Percentiles rank a stretch among this genome's conserved stretches.
These are phyloP conservation scores for Pleurotus tuoliensis DNA, from an alignment of 768 basidiomycete genomes.

Conservation along the genomic window DNA sequence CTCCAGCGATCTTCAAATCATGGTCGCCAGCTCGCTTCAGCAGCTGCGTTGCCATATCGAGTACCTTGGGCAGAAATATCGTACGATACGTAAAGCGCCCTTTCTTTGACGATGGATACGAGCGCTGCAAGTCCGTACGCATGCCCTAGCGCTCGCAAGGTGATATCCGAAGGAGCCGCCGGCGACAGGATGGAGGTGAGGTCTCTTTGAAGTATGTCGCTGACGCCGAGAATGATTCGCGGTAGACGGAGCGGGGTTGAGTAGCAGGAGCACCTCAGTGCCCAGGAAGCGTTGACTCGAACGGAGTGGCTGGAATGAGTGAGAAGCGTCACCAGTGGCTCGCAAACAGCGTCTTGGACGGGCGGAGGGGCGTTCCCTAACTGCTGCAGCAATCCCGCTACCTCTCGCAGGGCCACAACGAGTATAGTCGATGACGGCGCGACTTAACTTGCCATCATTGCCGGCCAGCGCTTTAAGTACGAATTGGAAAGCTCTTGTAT, in stretches of 20 bases:
- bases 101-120: slow-evolving; percentile 78
- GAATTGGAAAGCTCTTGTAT: slow-evolving; percentile 80
- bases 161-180: slow-evolving; percentile 65
- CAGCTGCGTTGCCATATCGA: slow-evolving; percentile 87
- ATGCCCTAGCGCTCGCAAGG: slow-evolving; percentile 74
- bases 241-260: slow-evolving; percentile 85
- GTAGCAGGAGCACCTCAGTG: slow-evolving; percentile 86
- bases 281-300: slow-evolving; percentile 84
- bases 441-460: slow-evolving; percentile 82
- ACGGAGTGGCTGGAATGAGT: slow-evolving; percentile 85
- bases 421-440: slow-evolving; percentile 67
- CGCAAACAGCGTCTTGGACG: slow-evolving; percentile 85
- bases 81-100: slow-evolving; percentile 92
- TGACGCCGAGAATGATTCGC: slow-evolving; percentile 69
- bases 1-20: too few relatives aligned
- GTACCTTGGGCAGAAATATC: slow-evolving; percentile 84
- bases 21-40: slow-evolving; percentile 91
- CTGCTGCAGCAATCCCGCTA: slow-evolving; percentile 81
- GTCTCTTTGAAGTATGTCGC: slow-evolving; percentile 83
- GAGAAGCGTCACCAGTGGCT: slow-evolving; percentile 81
- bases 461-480: slow-evolving; percentile 90
- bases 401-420: slow-evolving; percentile 74
- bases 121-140: slow-evolving; percentile 88
- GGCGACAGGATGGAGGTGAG: slow-evolving; percentile 70
- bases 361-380: slow-evolving; percentile 90